Evolutionary conservation across 805 yeast species (phyloP).

Genomic region (Starmerella vaccinii): DNA sequence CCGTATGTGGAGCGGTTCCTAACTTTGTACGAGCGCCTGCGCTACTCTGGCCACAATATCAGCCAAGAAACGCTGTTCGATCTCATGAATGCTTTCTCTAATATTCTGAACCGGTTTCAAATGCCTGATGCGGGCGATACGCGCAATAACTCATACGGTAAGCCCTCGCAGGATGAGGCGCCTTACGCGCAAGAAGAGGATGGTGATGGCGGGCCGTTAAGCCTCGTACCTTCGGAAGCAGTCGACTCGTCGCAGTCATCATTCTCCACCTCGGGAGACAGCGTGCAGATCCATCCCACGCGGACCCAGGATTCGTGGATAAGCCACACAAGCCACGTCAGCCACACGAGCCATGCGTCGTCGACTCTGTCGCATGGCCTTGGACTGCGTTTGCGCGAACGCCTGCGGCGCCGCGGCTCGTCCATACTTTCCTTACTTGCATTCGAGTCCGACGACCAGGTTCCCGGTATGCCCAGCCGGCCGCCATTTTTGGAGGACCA

Average conservation of each 20-base stretch:
- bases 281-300: slow-evolving; percentile 8
- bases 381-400: not conserved
- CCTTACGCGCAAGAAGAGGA: not conserved
- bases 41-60: slow-evolving; percentile 56
- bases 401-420: slow-evolving; percentile 1
- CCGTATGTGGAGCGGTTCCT: slow-evolving; percentile 32
- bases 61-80: slow-evolving; percentile 48
- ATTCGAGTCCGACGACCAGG: not conserved
- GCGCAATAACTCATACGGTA: not conserved
- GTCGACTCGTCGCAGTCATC: not conserved
- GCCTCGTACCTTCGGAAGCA: not conserved
- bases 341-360: not conserved
- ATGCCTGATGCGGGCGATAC: not conserved
- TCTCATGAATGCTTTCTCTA: slow-evolving; percentile 39
- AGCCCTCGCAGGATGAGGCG: not conserved
- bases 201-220: slow-evolving; percentile 2
- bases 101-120: slow-evolving; percentile 16
- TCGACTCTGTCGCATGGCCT: not conserved
- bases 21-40: slow-evolving; percentile 51
- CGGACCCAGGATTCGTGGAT: slow-evolving; percentile 1
- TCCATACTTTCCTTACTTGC: not conserved
- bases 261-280: slow-evolving; percentile 5
- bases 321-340: not conserved
- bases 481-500: not conserved
- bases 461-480: not conserved